Base-by-base conservation (phyloP, 2,329 filamentous ascomycete genomes). In the Aspergillus quadricinctus region DNA sequence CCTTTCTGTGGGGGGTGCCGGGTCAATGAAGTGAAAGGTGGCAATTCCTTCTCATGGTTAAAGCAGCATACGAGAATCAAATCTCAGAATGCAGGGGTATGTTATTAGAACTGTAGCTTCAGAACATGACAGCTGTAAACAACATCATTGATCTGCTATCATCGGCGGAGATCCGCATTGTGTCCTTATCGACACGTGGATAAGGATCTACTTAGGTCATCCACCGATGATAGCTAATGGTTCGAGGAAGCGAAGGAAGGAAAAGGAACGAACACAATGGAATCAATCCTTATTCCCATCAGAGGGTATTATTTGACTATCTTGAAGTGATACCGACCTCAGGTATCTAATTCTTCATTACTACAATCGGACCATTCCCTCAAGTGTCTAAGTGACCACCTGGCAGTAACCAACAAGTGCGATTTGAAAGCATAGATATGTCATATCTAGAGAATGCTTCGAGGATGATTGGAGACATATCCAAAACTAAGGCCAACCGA, bases 41-140 rank as follows among this genome's bases (percentile, higher is more conserved):
- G 14, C n/a, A 46, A 14, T 46, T 7, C 10, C 7, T 11, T 23
- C 43, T 27, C 43, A 46, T 46, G 21, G 17, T 46, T 45, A 45
- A 3, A 14, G 4, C 21, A 14, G 23, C 23, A 14, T 23, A 23
- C 11, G 10, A 21, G 10, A 27, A 27, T 46, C 23, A 23, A 27
- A 3, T 17, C 10, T 19, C 43, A 11, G 21, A 6, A 37, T 28
- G 31, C 28, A 43, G 48, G 29, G 6, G 23, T 50, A 17, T 9
- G 29, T 23, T 21, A 11, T 28, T 35, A n/a, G 49, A 27, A 19
- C 10, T 29, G 23, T 23, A n/a, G 49, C 29, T 50, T 19, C 27
- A 21, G 19, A 57, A 57, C 52, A 57, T 57, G 60, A 54, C 60
- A 55, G 57, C 48, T 57, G 58, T 55, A 50, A 61, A 55, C 49